These are phyloP conservation scores for Aquilaria sinensis DNA, from an alignment of 345 rosid genomes.

Conservation along the genomic window DNA sequence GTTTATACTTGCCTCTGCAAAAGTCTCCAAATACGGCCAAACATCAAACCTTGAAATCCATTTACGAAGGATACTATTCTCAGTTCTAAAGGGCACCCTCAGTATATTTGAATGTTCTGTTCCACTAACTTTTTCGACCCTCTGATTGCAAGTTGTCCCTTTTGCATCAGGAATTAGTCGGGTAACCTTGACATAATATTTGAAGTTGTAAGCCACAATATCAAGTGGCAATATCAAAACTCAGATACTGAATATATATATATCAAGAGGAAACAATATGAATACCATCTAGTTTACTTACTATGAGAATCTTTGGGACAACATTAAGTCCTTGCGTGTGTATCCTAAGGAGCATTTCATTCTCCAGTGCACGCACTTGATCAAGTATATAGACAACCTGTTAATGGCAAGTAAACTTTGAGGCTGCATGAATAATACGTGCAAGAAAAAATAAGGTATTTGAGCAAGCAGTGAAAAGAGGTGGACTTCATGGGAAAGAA, in stretches of 20 bases:
- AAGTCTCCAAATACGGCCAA: slow-evolving; percentile 95
- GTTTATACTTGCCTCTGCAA: slow-evolving; percentile 53
- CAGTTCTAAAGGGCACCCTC: slow-evolving; percentile 90
- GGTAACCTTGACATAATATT: slow-evolving; percentile 51
- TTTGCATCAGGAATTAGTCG: slow-evolving; percentile 93
- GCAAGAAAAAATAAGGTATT: no score
- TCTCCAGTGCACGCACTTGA: slow-evolving; percentile 96
- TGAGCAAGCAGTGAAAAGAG: no score
- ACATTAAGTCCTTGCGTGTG: slow-evolving; percentile 81
- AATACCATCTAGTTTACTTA: slow-evolving; percentile 25
- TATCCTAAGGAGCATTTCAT: slow-evolving; percentile 83
- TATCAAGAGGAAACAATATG: no score
- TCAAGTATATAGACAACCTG: slow-evolving; percentile 95
- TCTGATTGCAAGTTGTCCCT: slow-evolving; percentile 91
- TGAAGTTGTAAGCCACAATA: slow-evolving; percentile 1
- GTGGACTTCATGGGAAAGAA: no score
- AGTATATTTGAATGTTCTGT: slow-evolving; percentile 77
- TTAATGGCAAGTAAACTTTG: not conserved
- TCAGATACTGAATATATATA: not conserved
- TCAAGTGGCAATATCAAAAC: not conserved
- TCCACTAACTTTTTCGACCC: slow-evolving; percentile 94
- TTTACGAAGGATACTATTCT: slow-evolving; percentile 79
- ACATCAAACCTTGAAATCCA: slow-evolving; percentile 99
- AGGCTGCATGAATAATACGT: no score
- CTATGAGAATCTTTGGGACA: slow-evolving; percentile 81